Conservation (phyloP, 441 rosid genomes). For the Adansonia grandidieri region DNA sequence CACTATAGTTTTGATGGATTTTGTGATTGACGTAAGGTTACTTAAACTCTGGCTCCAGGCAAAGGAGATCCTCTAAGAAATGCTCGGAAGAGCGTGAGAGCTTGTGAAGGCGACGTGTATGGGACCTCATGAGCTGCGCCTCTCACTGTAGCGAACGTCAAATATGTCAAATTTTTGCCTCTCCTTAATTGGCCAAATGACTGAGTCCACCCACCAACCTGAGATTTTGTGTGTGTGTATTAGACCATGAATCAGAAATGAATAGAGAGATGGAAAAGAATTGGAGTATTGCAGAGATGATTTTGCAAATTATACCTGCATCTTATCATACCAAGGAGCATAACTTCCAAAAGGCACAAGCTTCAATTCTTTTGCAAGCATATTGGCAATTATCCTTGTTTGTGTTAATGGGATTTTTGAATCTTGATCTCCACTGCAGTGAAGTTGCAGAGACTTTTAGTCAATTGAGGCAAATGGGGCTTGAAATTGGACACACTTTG, state of each 20-base stretch:
- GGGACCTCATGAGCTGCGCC: conserved; percentile 12
- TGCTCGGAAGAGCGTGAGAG: conserved; percentile 13
- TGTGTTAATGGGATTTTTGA: conserved; percentile 18
- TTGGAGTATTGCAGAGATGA: not conserved
- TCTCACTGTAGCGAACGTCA: conserved; percentile 14
- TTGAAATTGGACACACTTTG: not conserved
- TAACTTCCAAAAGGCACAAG: not conserved
- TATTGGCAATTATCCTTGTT: conserved; percentile 11
- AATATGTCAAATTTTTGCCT: conserved; percentile 4
- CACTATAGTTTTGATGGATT: not conserved
- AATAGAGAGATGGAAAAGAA: not conserved
- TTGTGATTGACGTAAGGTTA: not conserved
- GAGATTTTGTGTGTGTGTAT: not conserved
- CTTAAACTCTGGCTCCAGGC: conserved; percentile 3
- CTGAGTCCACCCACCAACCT: conserved; percentile 19
- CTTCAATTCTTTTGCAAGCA: conserved; percentile 19
- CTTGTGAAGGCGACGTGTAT: conserved; percentile 19
- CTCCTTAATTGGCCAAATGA: conserved; percentile 12
- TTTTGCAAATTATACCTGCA: not conserved
- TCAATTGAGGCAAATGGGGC: not conserved
- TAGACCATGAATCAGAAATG: not conserved
- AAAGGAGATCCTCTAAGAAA: conserved; percentile 9
- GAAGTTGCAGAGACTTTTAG: not conserved
- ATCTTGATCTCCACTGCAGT: conserved; percentile 14
- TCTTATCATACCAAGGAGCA: conserved; percentile 14